Evolutionary conservation across 31 red algal species (phyloP), one percentile per base, ranked within the genome.

Genomic region (Odonthalia washingtoniensis): DNA sequence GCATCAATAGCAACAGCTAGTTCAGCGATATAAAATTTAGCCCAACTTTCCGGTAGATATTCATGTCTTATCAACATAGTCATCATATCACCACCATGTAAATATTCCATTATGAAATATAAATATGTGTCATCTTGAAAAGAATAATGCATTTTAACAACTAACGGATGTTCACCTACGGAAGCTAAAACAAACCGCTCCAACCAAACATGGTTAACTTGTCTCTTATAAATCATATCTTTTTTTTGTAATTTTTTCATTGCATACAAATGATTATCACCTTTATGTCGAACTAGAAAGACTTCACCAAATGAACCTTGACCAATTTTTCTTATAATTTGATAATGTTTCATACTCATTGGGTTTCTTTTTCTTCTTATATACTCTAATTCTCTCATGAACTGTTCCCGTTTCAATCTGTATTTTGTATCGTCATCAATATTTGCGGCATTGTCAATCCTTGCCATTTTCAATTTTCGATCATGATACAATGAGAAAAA

Each of bases 41-140:
- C 92, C 66, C 89, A 90, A 32, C 91, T 82, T 79, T 99, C 97
- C 24, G 89, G 80, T 18, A 99, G 92, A 30, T 73, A 80, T 38
- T 91, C 94, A 27, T 87, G 74, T 18, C 94, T 94, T 72, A 95
- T 96, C 5, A 99, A 84, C 92, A 99, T 86, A 39, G 92, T 92
- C 87, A 99, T 90, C 83, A 99, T 89, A 72, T 99, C 97, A 33
- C 97, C 97, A 44, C 97, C 97, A 33, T 92, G 94, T 18, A 96
- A 40, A 70, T 96, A 99, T 33, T 99, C 97, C 90, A 99, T 94
- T 37, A 96, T 77, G 45, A 99, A 92, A 49, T 96, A 99, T 9
- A 99, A 79, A 63, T 96, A 82, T 31, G 88, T 61, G 31, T 85
- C 46, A 72, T 99, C 97, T 82, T 99, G 97, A 84, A 99, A 99